Base-by-base conservation (phyloP, 164 flowering plant genomes). In the Brasenia schreberi region DNA sequence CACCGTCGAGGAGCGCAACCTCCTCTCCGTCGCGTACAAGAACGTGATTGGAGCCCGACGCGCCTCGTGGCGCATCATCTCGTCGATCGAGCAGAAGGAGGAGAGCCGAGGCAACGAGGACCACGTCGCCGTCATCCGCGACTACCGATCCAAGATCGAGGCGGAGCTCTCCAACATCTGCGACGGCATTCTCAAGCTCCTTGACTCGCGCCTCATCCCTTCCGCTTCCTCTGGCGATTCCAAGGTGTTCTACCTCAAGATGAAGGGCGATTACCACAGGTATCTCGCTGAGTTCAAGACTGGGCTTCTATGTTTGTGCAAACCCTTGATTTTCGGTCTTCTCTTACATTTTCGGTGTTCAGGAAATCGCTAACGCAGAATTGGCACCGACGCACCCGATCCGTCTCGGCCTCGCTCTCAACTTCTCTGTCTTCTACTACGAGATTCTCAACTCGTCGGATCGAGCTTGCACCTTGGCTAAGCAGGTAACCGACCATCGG, bases 21-120 rank as follows among this genome's bases (percentile, higher is more conserved):
- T 63, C 18, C 65, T 63, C 65, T 63, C 65, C 33, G 92, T 88
- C 6, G 97, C 97, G 16, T 88, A 86, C 81, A 90, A 88, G 78
- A 86, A 90, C 80, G 86, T 84, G 65, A 83, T 90, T 80, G 97
- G 94, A 16, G 83, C 90, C 0, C 85, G 85, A 16, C 83, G 97
- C 5, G 95, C 95, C 5, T 87, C 97, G 16, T 88, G 97, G 95
- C 79, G 95, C 11, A 88, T 90, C 72, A 79, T 90, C 6, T 86
- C 90, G 17, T 90, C 97, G 58, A 90, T 90, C 70, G 96, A 90
- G 78, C 90, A 61, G 27, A 18, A 18, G 27, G 63, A 67, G 64
- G 69, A 61, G 58, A 61, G 64, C 64, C 64, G 64, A 18, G 69
- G 64, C 69, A 66, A 66, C 43, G 65, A 61, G 12, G 65, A 62